Evolutionary conservation across 345 rosid species (phyloP), one percentile per base, ranked within the genome.

Genomic region (Heritiera littoralis): DNA sequence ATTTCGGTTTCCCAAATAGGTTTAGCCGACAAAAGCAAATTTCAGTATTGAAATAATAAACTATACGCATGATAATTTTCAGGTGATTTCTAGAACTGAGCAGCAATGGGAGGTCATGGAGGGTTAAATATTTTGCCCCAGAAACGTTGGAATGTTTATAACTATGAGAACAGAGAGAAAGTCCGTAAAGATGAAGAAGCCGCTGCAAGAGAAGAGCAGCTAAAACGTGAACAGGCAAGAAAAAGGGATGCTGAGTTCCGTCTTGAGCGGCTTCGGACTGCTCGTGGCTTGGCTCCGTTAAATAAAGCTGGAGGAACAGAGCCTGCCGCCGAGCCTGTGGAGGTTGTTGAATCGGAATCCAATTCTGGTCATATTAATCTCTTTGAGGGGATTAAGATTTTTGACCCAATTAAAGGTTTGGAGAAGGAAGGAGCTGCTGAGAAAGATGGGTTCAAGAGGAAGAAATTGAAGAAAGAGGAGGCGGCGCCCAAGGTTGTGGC

Each of bases 111-210:
- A 74, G 98, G 99, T 7, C 98, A 95, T 83, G 97, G 98, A 15
- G 98, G 97, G 73, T 86, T 96, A 60, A 96, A 96, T 74, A 96
- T 94, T 68, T 94, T 94, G 14, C 99, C 99, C 6, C 97, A 94
- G 82, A 96, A 96, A 90, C 84, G 92, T 28, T 96, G 97, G 99
- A 96, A 92, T 79, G 97, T 94, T 7, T 96, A 91, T 87, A 96
- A 91, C 32, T 91, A 69, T 46, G 97, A 96, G 17, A 96, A 96
- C 75, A 81, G 93, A 81, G 97, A 94, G 81, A 96, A 94, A 83
- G 98, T 96, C 60, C 85, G 89, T 30, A 82, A 79, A 54, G 97
- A 96, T 51, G 97, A 96, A 80, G 99, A 94, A 83, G 97, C 93
- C 0, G 98, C 97, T 0, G 97, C 99, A 0, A 94, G 56, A 72